phyloP scores from a whole-genome alignment of 805 yeast genomes.

The Zygotorulaspora danielsina region DNA sequence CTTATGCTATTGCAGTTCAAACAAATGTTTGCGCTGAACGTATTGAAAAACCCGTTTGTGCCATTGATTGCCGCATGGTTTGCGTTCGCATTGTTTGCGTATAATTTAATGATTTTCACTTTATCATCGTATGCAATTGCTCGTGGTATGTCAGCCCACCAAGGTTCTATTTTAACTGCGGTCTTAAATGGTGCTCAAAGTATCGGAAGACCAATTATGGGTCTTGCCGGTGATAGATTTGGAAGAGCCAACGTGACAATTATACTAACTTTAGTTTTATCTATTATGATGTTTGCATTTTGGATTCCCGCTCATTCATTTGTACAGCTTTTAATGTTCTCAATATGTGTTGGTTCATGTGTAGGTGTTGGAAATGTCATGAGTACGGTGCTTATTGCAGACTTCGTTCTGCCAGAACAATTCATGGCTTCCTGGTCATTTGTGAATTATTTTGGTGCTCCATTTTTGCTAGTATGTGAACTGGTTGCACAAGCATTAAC shows the following conservation, averaged over 20 bases:
- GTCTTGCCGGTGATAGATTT: constrained; percentile 41
- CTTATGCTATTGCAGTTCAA: constrained; percentile 21
- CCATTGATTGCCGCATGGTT: constrained; percentile 39
- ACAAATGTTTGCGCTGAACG: constrained; percentile 36
- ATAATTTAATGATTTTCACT: constrained; percentile 44
- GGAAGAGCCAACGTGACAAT: constrained; percentile 48
- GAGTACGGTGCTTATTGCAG: constrained; percentile 40
- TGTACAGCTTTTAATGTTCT: constrained; percentile 39
- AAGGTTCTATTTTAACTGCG: constrained; percentile 46
- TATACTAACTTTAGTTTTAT: constrained; percentile 34
- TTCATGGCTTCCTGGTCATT: constrained; percentile 40
- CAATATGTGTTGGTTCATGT: constrained; percentile 41
- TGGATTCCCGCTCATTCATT: constrained; percentile 47
- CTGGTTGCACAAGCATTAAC: constrained; percentile 51
- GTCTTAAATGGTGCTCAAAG: constrained; percentile 45
- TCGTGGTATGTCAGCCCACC: constrained; percentile 42
- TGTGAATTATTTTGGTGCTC: constrained; percentile 33
- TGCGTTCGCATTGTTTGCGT: constrained; percentile 38
- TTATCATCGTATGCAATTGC: constrained; percentile 45
- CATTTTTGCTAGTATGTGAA: constrained; percentile 45
- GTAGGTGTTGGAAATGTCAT: constrained; percentile 46
- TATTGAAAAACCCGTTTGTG: constrained; percentile 34
- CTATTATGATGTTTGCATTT: constrained; percentile 41
- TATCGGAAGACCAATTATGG: constrained; percentile 48
- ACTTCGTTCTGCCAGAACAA: constrained; percentile 37